Evolutionary conservation across 1,284 basidiomycete species (phyloP).

Genomic region (Puccinia polysora): DNA sequence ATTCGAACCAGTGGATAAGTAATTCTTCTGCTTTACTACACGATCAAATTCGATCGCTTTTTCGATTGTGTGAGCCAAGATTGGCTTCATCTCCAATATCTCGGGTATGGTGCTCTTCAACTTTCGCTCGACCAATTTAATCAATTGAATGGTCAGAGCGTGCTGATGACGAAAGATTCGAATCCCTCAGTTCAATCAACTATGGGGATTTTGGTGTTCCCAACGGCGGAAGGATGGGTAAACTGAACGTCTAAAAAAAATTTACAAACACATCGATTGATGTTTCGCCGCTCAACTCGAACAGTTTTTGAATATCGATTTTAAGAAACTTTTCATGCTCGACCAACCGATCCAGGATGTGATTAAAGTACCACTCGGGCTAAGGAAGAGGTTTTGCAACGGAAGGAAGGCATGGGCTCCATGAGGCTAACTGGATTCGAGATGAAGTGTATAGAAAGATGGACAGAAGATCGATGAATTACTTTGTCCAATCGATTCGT

Average conservation of each 20-base stretch:
- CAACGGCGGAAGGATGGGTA: too few species aligned
- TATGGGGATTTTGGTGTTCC: too few species aligned
- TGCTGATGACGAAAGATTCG: too few species aligned
- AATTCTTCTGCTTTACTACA: conserved; percentile 56
- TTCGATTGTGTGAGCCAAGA: conserved; percentile 92
- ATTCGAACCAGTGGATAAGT: conserved; percentile 8
- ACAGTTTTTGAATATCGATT: conserved; percentile 27
- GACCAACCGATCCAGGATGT: conserved; percentile 69
- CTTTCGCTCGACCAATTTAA: conserved; percentile 55
- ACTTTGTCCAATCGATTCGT: conserved; percentile 86
- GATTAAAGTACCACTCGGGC: conserved; percentile 96
- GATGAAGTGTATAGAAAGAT: not conserved
- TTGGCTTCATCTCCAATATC: conserved; percentile 70
- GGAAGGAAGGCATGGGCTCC: not conserved
- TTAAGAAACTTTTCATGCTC: conserved; percentile 26
- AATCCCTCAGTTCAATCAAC: conserved; percentile 24
- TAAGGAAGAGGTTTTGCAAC: not conserved
- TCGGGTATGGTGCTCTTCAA: conserved; percentile 68
- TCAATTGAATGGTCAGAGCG: conserved; percentile 59
- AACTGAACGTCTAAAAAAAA: conserved; percentile 37
- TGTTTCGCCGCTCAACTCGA: conserved; percentile 28
- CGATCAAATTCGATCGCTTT: conserved; percentile 84
- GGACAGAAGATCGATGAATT: not conserved
- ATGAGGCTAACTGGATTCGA: not conserved
- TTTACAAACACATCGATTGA: conserved; percentile 47